A percentile compares a stretch with the other conserved stretches of the same genome.
phyloP scores from a whole-genome alignment of 148 eudicot genomes.

The Cornus kousa region DNA sequence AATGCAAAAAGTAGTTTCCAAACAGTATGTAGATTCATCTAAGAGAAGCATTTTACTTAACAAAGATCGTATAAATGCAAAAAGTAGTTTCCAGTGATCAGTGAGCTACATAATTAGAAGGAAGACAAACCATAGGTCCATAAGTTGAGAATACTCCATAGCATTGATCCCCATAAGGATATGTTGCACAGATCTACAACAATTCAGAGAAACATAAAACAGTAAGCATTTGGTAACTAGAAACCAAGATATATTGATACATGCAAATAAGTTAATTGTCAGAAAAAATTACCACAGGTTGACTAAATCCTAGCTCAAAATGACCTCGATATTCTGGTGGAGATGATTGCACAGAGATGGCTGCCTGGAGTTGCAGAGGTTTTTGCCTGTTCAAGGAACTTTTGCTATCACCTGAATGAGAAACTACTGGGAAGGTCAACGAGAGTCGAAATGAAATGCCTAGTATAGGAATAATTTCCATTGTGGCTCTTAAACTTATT shows the following conservation, averaged over 20 bases:
- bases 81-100: background rate
- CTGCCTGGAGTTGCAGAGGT: conserved; percentile 9
- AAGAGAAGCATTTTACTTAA: background rate
- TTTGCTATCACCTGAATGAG: conserved; percentile 34
- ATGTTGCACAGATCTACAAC: conserved; percentile 46
- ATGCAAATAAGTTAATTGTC: background rate
- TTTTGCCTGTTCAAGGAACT: conserved; percentile 14
- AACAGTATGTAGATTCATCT: background rate
- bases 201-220: conserved; percentile 8
- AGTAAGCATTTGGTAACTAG: background rate
- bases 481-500: conserved; percentile 5
- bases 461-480: background rate
- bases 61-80: background rate
- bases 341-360: conserved; percentile 22
- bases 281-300: conserved; percentile 48
- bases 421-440: conserved; percentile 5
- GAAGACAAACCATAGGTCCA: conserved; percentile 54
- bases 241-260: background rate
- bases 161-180: conserved; percentile 52
- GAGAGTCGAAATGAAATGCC: background rate
- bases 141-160: conserved; percentile 54
- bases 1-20: background rate
- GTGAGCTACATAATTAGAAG: conserved; percentile 7
- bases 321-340: conserved; percentile 36
- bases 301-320: conserved; percentile 66